Percentiles rank a stretch among this genome's conserved stretches.
phyloP scores from a whole-genome alignment of 331 rosid genomes.

The Acacia concinna region DNA sequence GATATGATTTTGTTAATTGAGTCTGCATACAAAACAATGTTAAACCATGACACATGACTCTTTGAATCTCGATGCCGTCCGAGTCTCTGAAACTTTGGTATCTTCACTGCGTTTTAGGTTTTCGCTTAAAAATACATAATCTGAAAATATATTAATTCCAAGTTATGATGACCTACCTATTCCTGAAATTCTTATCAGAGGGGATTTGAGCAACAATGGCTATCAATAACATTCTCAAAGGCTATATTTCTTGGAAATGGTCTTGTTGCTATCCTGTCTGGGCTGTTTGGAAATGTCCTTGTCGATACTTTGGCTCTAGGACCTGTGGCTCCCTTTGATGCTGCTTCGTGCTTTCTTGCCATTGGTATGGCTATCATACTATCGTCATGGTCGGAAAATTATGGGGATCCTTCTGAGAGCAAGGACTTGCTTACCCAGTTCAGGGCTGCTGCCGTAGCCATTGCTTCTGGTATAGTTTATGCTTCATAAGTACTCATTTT shows the following conservation, averaged over 20 bases:
- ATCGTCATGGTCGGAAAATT: constrained; percentile 89
- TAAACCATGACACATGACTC: not conserved
- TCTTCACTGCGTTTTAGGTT: not conserved
- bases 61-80: not conserved
- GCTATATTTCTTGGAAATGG: constrained; percentile 99
- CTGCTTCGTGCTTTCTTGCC: constrained; percentile 95
- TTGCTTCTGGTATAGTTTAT: constrained; percentile 80
- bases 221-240: constrained; percentile 91
- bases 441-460: constrained; percentile 94
- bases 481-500: constrained; percentile 14
- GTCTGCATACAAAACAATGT: not conserved
- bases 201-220: constrained; percentile 95
- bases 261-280: constrained; percentile 87
- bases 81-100: constrained; percentile 11
- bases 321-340: constrained; percentile 99
- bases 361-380: constrained; percentile 89
- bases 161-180: not conserved
- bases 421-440: constrained; percentile 90
- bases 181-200: constrained; percentile 45
- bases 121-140: not conserved
- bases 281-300: constrained; percentile 89
- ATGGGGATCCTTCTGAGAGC: constrained; percentile 86
- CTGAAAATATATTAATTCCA: constrained; percentile 12
- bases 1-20: not conserved
- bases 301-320: constrained; percentile 86